Base-by-base conservation (phyloP, 108 stramenopile species). In the Tribonema minus region DNA sequence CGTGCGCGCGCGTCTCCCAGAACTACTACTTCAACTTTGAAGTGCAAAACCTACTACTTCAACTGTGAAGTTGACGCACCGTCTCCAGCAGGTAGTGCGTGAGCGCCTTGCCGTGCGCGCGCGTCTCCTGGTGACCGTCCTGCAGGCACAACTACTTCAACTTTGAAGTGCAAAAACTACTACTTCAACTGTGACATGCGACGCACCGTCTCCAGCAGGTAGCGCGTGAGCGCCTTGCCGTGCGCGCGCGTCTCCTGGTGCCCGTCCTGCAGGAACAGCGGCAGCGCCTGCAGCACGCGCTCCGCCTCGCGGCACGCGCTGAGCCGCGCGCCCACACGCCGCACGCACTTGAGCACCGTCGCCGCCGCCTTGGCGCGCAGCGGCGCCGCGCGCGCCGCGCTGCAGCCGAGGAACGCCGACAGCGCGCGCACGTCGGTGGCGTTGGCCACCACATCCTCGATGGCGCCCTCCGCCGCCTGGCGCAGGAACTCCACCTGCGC, bases 351-450 rank as follows among this genome's bases (percentile, higher is more conserved):
- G 25, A 82, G 82, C 0, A 68, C 36, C 2, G 71, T 46, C 26
- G 70, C 54, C 15, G 82, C 82, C 5, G 82, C 70, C 34, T 82
- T 82, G 9, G 82, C 82, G 32, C 82, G 38, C 0, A 82, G 69
- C 29, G 37, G 54, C 26, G 82, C 76, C 31, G 32, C 71, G 26
- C 61, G 69, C 58, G 71, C 64, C 33, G 6, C 25, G 23, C 61
- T 75, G 62, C 74, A 79, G 7, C 33, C 28, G 0, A 79, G 76
- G 77, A 82, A 82, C 31, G 82, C 82, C 5, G 68, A 58, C 30
- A 82, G 37, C 32, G 74, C 66, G 60, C 82, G 74, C 20, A 54
- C n/a, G 3, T 71, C 82, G 26, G 70, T 71, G 35, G 77, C 76
- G 70, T 59, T 46, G 15, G 37, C 58, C 31, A 82, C 77, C 3